Evolutionary conservation across 1,284 basidiomycete genomes (phyloP).

Genomic region (Cerrena zonata): DNA sequence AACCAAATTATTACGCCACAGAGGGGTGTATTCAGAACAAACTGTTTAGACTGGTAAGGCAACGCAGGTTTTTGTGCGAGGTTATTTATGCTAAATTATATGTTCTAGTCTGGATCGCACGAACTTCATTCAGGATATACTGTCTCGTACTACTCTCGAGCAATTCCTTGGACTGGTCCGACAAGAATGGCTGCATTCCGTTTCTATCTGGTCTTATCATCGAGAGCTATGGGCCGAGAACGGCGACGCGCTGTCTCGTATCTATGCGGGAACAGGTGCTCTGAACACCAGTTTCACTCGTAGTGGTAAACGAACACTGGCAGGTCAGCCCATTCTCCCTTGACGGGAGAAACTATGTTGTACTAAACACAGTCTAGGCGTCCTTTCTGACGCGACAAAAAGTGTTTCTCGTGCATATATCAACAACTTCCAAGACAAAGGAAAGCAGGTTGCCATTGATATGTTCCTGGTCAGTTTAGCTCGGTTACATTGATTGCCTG

Average conservation of each 20-base stretch:
- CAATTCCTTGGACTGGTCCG: conserved; percentile 67
- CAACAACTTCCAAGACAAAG: conserved; percentile 96
- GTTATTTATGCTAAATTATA: neutral
- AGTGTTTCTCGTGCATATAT: conserved; percentile 93
- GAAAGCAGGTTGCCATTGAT: conserved; percentile 91
- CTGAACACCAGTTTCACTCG: conserved; percentile 94
- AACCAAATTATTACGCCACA: conserved; percentile 77
- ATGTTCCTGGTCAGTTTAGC: conserved; percentile 74
- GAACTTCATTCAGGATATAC: conserved; percentile 94
- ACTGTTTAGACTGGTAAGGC: conserved; percentile 89
- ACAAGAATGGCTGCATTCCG: conserved; percentile 68
- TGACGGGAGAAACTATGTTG: conserved; percentile 7
- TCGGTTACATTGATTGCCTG: neutral
- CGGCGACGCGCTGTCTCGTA: conserved; percentile 82
- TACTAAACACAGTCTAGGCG: conserved; percentile 39
- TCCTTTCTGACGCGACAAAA: conserved; percentile 94
- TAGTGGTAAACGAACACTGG: conserved; percentile 88
- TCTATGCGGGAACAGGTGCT: conserved; percentile 96
- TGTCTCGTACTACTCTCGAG: conserved; percentile 74
- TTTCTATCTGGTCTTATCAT: conserved; percentile 78
- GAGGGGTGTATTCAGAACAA: conserved; percentile 86
- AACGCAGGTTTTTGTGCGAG: neutral
- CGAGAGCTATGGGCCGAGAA: conserved; percentile 96
- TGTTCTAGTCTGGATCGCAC: conserved; percentile 81
- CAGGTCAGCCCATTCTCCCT: conserved; percentile 48